phyloP scores from a whole-genome alignment of 2,329 filamentous ascomycete species.

The Rugonectria rugulosa region DNA sequence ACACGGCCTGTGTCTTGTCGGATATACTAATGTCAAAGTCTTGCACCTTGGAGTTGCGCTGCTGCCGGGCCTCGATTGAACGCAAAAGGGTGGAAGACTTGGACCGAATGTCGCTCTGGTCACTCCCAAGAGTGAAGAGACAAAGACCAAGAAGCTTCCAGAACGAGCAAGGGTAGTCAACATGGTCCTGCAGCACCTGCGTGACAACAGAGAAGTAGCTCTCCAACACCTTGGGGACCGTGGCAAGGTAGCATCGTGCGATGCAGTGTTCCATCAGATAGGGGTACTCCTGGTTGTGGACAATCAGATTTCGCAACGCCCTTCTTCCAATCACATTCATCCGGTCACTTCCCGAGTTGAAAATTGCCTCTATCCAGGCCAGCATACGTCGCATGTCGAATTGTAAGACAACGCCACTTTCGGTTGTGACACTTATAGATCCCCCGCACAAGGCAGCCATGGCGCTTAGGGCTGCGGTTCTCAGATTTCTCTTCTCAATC shows the following conservation, averaged over 20 bases:
- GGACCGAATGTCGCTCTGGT: slow-evolving; percentile 86
- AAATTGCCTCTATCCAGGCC: slow-evolving; percentile 94
- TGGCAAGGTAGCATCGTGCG: slow-evolving; percentile 85
- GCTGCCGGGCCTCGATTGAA: slow-evolving; percentile 80
- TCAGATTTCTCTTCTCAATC: slow-evolving; percentile 93
- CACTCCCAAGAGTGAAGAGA: slow-evolving; percentile 90
- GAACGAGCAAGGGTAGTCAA: slow-evolving; percentile 84
- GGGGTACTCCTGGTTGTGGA: slow-evolving; percentile 87
- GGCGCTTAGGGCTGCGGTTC: slow-evolving; percentile 88
- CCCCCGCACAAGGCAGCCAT: slow-evolving; percentile 93
- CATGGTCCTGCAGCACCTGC: slow-evolving; percentile 82
- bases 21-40: slow-evolving; percentile 99
- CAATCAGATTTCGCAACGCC: slow-evolving; percentile 87
- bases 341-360: slow-evolving; percentile 88
- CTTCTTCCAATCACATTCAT: slow-evolving; percentile 89
- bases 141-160: slow-evolving; percentile 91
- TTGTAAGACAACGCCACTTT: slow-evolving; percentile 84
- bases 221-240: slow-evolving; percentile 82
- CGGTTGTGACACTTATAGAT: slow-evolving; percentile 85
- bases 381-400: slow-evolving; percentile 95
- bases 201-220: slow-evolving; percentile 96
- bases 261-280: slow-evolving; percentile 91
- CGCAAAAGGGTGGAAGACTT: slow-evolving; percentile 86
- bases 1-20: slow-evolving; percentile 97
- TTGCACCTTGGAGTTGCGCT: slow-evolving; percentile 85